Percentiles rank a stretch among this genome's conserved stretches.
Conservation (phyloP, 2,329 filamentous ascomycete genomes). For the Paraphoma sp. region DNA sequence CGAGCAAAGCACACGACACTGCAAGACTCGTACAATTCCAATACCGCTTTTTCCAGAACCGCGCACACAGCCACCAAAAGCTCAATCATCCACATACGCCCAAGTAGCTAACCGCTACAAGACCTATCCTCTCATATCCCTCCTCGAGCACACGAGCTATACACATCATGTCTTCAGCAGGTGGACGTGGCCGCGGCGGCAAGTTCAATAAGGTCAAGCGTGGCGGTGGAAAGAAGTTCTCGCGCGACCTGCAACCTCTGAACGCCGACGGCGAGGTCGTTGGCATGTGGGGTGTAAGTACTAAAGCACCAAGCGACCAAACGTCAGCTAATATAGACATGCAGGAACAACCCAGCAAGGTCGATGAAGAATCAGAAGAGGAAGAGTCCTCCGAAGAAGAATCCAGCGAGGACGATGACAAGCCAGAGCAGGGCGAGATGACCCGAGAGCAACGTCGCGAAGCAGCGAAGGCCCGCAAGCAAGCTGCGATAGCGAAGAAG, state of each 20-base stretch:
- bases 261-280: conserved; percentile 89
- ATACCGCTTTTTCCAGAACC: neutral
- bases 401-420: conserved; percentile 49
- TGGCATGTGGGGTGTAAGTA: conserved; percentile 80
- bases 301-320: neutral
- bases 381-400: conserved; percentile 55
- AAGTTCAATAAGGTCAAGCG: conserved; percentile 94
- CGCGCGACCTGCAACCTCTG: conserved; percentile 84
- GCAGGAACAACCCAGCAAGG: conserved; percentile 53
- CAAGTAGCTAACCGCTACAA: neutral
- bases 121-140: neutral
- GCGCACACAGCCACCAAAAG: neutral
- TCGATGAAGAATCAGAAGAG: conserved; percentile 56
- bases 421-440: conserved; percentile 62
- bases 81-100: neutral
- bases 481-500: conserved; percentile 81
- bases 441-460: conserved; percentile 89
- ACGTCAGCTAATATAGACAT: conserved; percentile 21
- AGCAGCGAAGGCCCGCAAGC: conserved; percentile 88
- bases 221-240: conserved; percentile 96
- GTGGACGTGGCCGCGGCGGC: conserved; percentile 77
- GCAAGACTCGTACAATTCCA: neutral
- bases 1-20: conserved; percentile 8
- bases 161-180: conserved; percentile 59
- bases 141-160: neutral